Conservation (phyloP, 768 basidiomycete genomes). For the Agrocybe praecox region DNA sequence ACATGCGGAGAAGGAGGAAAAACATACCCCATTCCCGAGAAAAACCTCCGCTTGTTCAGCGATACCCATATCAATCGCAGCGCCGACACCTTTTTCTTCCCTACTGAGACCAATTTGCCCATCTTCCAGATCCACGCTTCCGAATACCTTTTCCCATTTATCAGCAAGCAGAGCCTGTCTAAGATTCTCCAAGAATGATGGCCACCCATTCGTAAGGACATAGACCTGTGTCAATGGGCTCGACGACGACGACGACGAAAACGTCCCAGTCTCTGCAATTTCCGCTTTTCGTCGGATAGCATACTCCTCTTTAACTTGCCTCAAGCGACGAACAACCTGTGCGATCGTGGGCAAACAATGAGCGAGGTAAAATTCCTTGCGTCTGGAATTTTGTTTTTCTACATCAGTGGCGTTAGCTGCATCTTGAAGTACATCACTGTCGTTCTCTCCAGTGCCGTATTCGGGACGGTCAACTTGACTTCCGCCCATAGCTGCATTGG, state of each 20-base stretch:
- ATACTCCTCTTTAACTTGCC: conserved; percentile 33
- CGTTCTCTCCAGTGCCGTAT: too few relatives aligned
- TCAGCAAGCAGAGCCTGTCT: conserved; percentile 38
- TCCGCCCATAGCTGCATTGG: not conserved
- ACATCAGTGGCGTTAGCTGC: not conserved
- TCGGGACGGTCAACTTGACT: too few relatives aligned
- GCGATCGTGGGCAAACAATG: conserved; percentile 46
- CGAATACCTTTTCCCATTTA: not conserved
- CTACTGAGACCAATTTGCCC: conserved; percentile 24
- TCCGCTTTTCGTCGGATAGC: conserved; percentile 1
- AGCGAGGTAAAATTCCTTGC: conserved; percentile 34
- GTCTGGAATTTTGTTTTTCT: not conserved
- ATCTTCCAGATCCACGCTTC: not conserved
- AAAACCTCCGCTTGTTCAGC: conserved; percentile 61
- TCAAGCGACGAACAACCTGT: conserved; percentile 42
- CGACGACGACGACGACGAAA: conserved; percentile 1
- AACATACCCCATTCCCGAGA: conserved; percentile 60
- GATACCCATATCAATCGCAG: conserved; percentile 64
- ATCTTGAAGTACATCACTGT: not conserved
- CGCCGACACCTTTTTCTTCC: conserved; percentile 48
- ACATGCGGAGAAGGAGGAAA: conserved; percentile 3
- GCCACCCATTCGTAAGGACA: conserved; percentile 55
- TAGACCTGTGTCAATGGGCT: conserved; percentile 40
- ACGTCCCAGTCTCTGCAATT: not conserved
- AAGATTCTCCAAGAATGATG: conserved; percentile 42